Percentiles rank a stretch among this genome's conserved stretches.
Evolutionary conservation across 192 early-diverging fungal genomes (phyloP).

Genomic region (Backusella morwellensis): DNA sequence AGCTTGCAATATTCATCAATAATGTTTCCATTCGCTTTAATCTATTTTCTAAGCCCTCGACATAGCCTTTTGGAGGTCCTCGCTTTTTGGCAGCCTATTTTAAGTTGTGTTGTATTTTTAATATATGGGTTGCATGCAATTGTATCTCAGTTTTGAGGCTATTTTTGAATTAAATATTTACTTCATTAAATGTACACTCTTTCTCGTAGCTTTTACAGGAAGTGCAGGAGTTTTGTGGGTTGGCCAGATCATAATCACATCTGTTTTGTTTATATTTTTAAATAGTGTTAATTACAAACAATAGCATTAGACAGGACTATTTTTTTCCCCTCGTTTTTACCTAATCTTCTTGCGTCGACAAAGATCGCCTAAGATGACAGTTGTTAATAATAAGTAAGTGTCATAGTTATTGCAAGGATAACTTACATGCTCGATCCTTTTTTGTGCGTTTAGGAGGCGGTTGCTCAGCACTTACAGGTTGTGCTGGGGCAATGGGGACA

Average conservation of each 20-base stretch:
- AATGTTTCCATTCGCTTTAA: conserved; percentile 32
- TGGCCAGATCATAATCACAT: conserved; percentile 25
- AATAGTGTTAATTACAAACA: neutral
- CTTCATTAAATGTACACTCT: conserved; percentile 32
- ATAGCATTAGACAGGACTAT: neutral
- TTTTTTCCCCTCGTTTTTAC: neutral
- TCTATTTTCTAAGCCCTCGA: conserved; percentile 28
- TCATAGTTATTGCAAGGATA: neutral
- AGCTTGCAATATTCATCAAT: conserved; percentile 23
- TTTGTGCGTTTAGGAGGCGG: conserved; percentile 1
- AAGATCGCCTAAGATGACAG: conserved; percentile 19
- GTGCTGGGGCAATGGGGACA: neutral
- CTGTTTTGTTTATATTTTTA: conserved; percentile 3
- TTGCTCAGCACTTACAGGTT: neutral
- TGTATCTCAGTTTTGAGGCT: neutral
- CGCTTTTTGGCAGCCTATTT: conserved; percentile 31
- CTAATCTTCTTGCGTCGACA: conserved; percentile 37
- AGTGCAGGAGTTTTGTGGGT: conserved; percentile 16
- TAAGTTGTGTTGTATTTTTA: neutral
- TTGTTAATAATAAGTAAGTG: neutral
- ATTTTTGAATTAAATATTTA: neutral
- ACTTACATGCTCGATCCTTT: conserved; percentile 10
- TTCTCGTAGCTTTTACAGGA: conserved; percentile 23
- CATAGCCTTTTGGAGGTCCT: conserved; percentile 32
- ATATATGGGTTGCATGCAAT: neutral